Evolutionary conservation across 202 grass and related monocot species (phyloP).

Genomic region (Sporobolus alterniflorus): DNA sequence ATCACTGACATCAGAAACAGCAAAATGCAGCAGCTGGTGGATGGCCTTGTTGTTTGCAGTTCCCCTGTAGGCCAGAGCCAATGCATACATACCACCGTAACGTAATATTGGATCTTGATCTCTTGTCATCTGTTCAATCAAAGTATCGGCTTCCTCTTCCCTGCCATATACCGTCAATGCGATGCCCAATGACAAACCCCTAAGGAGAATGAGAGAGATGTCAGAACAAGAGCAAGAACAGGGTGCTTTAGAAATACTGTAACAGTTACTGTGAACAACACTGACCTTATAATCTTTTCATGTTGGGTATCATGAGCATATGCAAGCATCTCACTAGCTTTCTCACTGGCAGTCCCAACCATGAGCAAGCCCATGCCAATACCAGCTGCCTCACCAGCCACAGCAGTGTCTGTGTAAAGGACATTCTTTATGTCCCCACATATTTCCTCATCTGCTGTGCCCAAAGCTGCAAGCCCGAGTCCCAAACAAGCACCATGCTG

Average conservation of each 20-base stretch:
- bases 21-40: conserved; percentile 97
- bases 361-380: conserved; percentile 99
- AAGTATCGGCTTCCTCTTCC: conserved; percentile 95
- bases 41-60: conserved; percentile 99
- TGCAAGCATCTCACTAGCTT: conserved; percentile 92
- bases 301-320: conserved; percentile 99
- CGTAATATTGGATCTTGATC: conserved; percentile 99
- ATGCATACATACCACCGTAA: conserved; percentile 99
- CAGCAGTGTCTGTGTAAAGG: conserved; percentile 91
- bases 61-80: conserved; percentile 97
- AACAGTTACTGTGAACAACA: conserved; percentile 29
- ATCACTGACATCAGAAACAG: conserved; percentile 98
- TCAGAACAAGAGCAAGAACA: conserved; percentile 36
- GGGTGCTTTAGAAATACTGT: not conserved
- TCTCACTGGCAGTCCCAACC: conserved; percentile 94
- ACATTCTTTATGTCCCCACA: conserved; percentile 95
- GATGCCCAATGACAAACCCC: conserved; percentile 94
- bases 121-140: conserved; percentile 97
- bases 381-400: conserved; percentile 98
- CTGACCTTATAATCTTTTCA: conserved; percentile 98
- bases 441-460: conserved; percentile 98
- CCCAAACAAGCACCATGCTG: conserved; percentile 98
- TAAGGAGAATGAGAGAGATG: conserved; percentile 24
- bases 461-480: conserved; percentile 91
- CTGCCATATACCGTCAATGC: conserved; percentile 97